Evolutionary conservation across 1,284 basidiomycete genomes (phyloP).

Genomic region (Rhodotorula mucilaginosa): DNA sequence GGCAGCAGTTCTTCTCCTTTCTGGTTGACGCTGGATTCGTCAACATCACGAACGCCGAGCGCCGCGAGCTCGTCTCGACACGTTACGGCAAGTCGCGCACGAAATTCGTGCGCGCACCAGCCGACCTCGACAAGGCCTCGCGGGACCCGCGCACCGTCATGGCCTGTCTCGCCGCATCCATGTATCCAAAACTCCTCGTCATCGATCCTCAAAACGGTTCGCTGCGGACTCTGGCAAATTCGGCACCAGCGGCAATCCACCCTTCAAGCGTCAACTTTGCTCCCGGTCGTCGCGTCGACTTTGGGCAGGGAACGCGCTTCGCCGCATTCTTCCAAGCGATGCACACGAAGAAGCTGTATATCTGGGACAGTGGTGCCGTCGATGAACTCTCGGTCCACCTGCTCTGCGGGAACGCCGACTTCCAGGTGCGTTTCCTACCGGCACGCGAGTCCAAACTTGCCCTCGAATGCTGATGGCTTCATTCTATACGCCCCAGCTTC

Average conservation of each 20-base stretch:
- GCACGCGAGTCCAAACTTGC: not conserved
- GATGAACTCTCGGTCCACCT: constrained; percentile 80
- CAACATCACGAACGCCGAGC: constrained; percentile 63
- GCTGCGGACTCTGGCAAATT: constrained; percentile 83
- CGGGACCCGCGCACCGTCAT: constrained; percentile 63
- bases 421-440: constrained; percentile 55
- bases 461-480: not conserved
- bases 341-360: constrained; percentile 89
- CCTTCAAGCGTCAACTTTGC: constrained; percentile 87
- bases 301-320: constrained; percentile 63
- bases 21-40: constrained; percentile 87
- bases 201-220: constrained; percentile 61
- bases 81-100: constrained; percentile 60
- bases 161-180: constrained; percentile 77
- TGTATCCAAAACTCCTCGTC: constrained; percentile 87
- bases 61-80: constrained; percentile 70
- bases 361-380: constrained; percentile 92
- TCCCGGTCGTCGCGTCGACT: constrained; percentile 60
- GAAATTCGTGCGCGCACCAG: constrained; percentile 73
- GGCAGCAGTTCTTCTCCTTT: constrained; percentile 79
- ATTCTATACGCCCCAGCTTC: constrained; percentile 55
- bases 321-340: constrained; percentile 86
- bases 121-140: constrained; percentile 69
- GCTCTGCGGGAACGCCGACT: constrained; percentile 87
- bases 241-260: constrained; percentile 78